Percentiles rank a stretch among this genome's conserved stretches.
These are phyloP conservation scores for Aspergillus pseudotamarii DNA, from an alignment of 2,329 filamentous ascomycete species.

Conservation along the genomic window DNA sequence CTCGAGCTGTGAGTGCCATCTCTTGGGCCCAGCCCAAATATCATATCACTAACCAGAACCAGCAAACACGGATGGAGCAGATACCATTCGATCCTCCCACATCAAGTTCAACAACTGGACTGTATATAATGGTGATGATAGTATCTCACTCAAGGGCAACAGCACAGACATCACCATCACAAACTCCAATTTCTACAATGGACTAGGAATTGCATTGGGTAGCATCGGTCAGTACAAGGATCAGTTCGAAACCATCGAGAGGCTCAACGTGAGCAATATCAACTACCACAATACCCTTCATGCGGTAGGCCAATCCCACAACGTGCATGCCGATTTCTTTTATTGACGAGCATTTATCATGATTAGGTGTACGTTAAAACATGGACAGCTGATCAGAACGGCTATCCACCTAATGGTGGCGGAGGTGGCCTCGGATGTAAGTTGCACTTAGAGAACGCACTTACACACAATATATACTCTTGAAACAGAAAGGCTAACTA, in stretches of 20 bases:
- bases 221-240: slow-evolving; percentile 59
- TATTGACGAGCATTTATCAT: background rate
- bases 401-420: slow-evolving; percentile 61
- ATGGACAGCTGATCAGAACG: slow-evolving; percentile 57
- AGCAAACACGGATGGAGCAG: slow-evolving; percentile 53
- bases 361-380: slow-evolving; percentile 58
- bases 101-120: slow-evolving; percentile 56
- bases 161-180: slow-evolving; percentile 57
- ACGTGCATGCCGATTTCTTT: background rate
- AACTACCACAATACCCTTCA: slow-evolving; percentile 51
- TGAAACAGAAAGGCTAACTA: background rate
- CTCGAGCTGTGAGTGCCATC: slow-evolving; percentile 16
- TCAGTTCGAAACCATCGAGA: slow-evolving; percentile 53
- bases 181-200: slow-evolving; percentile 53
- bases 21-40: rapidly evolving
- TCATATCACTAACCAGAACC: background rate
- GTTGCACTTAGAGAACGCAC: slow-evolving; percentile 21
- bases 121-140: slow-evolving; percentile 57
- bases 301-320: slow-evolving; percentile 28
- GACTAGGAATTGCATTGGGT: slow-evolving; percentile 59
- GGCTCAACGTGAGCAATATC: slow-evolving; percentile 53
- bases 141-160: slow-evolving; percentile 59
- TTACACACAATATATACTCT: background rate
- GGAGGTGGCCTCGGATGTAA: slow-evolving; percentile 59
- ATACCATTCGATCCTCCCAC: slow-evolving; percentile 57